Evolutionary conservation across 2,329 filamentous ascomycete species (phyloP).

Genomic region (Curvularia sp.): DNA sequence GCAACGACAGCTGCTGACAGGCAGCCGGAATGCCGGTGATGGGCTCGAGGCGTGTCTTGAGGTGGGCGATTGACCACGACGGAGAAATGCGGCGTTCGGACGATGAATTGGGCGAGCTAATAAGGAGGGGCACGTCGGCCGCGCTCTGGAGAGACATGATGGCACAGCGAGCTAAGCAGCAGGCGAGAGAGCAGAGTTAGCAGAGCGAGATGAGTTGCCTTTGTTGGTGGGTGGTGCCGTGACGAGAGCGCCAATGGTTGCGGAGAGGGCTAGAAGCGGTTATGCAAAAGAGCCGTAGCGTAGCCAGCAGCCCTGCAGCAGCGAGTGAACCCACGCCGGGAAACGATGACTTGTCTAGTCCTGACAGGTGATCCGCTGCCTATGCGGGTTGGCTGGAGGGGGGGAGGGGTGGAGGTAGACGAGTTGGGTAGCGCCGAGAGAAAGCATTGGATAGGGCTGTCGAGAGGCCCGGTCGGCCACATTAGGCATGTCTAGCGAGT

Average conservation of each 20-base stretch:
- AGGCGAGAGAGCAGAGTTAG: conserved; percentile 16
- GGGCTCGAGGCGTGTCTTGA: conserved; percentile 88
- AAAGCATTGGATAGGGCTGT: conserved; percentile 11
- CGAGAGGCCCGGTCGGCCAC: neutral
- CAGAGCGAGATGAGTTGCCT: conserved; percentile 20
- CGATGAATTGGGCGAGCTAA: conserved; percentile 76
- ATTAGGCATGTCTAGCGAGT: conserved; percentile 32
- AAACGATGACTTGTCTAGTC: conserved; percentile 10
- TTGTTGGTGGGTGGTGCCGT: conserved; percentile 14
- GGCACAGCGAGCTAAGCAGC: conserved; percentile 4
- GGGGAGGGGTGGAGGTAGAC: too few species aligned
- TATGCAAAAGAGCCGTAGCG: neutral
- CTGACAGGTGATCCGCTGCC: conserved; percentile 24
- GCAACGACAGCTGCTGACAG: conserved; percentile 77
- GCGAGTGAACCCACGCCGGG: conserved; percentile 9
- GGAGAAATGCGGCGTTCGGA: conserved; percentile 92
- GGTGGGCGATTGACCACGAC: conserved; percentile 83
- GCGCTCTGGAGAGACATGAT: conserved; percentile 55
- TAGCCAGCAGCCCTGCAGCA: conserved; percentile 9
- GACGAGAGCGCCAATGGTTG: conserved; percentile 19
- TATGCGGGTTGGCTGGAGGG: conserved; percentile 22
- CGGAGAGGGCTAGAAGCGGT: neutral
- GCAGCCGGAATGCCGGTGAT: conserved; percentile 89
- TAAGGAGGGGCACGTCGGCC: conserved; percentile 76
- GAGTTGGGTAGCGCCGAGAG: conserved; percentile 19